Base-by-base conservation (phyloP, 2,329 filamentous ascomycete genomes). In the Colletotrichum sp. region DNA sequence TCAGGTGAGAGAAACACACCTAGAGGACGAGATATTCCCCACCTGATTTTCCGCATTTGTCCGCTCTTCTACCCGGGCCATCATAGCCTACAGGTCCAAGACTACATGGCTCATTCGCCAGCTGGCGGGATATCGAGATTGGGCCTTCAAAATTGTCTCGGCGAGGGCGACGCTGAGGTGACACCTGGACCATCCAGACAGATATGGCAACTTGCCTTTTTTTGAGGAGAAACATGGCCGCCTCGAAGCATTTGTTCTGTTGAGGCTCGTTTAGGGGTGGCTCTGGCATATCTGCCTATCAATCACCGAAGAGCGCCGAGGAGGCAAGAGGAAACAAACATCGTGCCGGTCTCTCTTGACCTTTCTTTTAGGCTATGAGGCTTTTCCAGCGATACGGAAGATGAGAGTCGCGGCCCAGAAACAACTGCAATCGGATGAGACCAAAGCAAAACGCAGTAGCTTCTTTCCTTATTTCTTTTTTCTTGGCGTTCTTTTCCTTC, bases 301-400 rank as follows among this genome's bases (percentile, higher is more conserved):
- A 26, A 24, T 18, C 55, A 59, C 55, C 55, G 21, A 59, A 28
- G 26, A 39, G 15, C 13, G 28, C 57, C 39, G 28, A 69, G 39
- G 65, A 66, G 72, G 66, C 68, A 71, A 75, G 68, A 75, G 72
- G 52, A 26, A 71, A 75, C 71, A 64, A 21, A n/a, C 26, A 49
- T 21, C 6, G 18, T n/a, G 39, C 15, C 16, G 24, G 28, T 32
- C 9, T 55, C 24, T 24, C 5, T n/a, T 49, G 44, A 26, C 26
- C 18, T 74, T 65, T 18, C 66, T 74, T 70, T 34, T 70, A 15
- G 10, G 44, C 44, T 64, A 9, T 44, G 44, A 49, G 30, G 32
- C 26, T n/a, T 34, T 28, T 59, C 21, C 13, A 44, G 21, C 15
- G 34, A 10, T 15, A 15, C 34, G 12, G 21, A 32, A 24, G 66